A percentile compares a stretch with the other conserved stretches of the same genome.
Evolutionary conservation across 2,329 filamentous ascomycete genomes (phyloP).

Genomic region (Xylariaceae sp.): DNA sequence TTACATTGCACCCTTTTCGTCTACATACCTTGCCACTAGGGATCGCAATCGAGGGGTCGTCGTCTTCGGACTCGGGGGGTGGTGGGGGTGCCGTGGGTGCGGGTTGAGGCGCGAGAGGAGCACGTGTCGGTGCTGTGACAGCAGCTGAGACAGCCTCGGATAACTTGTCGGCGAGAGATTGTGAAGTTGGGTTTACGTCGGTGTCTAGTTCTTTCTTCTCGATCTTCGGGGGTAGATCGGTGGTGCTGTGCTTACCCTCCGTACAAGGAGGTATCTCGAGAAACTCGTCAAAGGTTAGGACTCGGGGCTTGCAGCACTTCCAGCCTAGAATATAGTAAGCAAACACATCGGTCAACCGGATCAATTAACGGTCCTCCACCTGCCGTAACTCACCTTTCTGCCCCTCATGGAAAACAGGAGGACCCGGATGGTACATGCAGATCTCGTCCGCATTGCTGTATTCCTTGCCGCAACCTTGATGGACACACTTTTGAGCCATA

Average conservation of each 20-base stretch:
- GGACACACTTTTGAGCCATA: conserved; percentile 88
- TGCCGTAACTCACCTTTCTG: conserved; percentile 78
- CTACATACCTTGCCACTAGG: conserved; percentile 78
- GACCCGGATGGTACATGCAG: conserved; percentile 91
- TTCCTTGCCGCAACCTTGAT: conserved; percentile 91
- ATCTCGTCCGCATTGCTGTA: conserved; percentile 83
- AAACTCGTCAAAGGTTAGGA: conserved; percentile 98
- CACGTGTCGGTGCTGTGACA: conserved; percentile 46
- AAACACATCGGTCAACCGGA: conserved; percentile 3
- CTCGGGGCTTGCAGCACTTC: conserved; percentile 98
- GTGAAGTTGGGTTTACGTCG: conserved; percentile 47
- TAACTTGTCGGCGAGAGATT: conserved; percentile 50
- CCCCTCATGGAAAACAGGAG: conserved; percentile 95
- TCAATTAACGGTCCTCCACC: not conserved
- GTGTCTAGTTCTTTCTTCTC: conserved; percentile 62
- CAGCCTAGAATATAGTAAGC: conserved; percentile 81
- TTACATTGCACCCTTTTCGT: conserved; percentile 73
- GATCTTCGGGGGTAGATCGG: conserved; percentile 70
- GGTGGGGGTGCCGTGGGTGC: conserved; percentile 62
- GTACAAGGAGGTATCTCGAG: conserved; percentile 92
- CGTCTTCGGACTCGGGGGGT: conserved; percentile 81
- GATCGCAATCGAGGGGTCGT: conserved; percentile 77
- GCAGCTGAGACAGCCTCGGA: conserved; percentile 49
- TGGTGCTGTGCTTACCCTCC: conserved; percentile 87
- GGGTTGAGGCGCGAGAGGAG: conserved; percentile 51